Conservation (phyloP, 345 rosid species). For the Brassica rapa region DNA sequence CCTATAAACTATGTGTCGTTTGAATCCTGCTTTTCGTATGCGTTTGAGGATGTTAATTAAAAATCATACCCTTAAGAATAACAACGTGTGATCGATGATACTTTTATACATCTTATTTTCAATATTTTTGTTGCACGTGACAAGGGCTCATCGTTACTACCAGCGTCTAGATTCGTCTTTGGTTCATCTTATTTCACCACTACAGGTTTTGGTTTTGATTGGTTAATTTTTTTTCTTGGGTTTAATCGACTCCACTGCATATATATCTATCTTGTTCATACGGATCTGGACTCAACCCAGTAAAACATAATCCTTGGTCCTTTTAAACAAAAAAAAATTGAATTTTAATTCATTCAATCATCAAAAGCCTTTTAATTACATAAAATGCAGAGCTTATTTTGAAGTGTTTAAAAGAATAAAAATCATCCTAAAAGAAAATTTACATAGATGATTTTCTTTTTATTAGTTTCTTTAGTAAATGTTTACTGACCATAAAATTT, state of each 20-base stretch:
- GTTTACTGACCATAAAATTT: too few relatives aligned
- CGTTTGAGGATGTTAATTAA: slow-evolving; percentile 13
- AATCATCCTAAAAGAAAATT: too few relatives aligned
- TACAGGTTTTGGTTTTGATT: slow-evolving; percentile 93
- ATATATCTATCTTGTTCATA: too few relatives aligned
- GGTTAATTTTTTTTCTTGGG: slow-evolving; percentile 51
- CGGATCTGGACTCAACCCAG: too few relatives aligned
- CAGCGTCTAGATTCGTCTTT: slow-evolving; percentile 39
- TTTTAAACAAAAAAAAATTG: too few relatives aligned
- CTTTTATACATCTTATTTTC: slow-evolving; percentile 28
- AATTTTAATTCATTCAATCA: too few relatives aligned
- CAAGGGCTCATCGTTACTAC: slow-evolving; percentile 50
- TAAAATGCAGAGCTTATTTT: too few relatives aligned
- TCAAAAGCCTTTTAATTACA: too few relatives aligned
- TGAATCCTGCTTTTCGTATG: slow-evolving; percentile 15
- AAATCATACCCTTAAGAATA: slow-evolving; percentile 19
- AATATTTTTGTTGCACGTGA: slow-evolving; percentile 46
- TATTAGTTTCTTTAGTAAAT: too few relatives aligned
- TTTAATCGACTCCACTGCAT: slow-evolving; percentile 48
- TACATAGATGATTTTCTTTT: too few relatives aligned
- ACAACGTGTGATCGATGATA: slow-evolving; percentile 21
- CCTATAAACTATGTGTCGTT: neutral
- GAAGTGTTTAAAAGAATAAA: too few relatives aligned
- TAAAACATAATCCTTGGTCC: too few relatives aligned
- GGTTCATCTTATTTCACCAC: slow-evolving; percentile 63